Percentiles rank a stretch among this genome's conserved stretches.
These are phyloP conservation scores for Leishmania gerbilli DNA, from an alignment of 208 protist species.

Conservation along the genomic window DNA sequence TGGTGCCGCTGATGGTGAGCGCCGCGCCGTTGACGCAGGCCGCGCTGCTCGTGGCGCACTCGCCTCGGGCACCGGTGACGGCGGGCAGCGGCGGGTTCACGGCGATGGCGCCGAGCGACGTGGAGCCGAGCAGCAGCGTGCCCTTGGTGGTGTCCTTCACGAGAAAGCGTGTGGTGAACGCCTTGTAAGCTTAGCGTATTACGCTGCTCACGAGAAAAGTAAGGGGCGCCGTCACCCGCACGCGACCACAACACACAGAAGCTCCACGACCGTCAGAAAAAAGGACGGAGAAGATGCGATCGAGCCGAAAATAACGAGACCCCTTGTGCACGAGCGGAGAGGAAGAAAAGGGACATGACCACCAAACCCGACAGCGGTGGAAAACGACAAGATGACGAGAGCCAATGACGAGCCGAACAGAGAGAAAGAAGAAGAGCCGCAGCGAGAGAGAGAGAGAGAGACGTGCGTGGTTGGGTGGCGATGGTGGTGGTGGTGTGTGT, in stretches of 20 bases:
- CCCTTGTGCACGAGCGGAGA: not conserved
- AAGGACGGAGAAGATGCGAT: not conserved
- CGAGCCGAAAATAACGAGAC: not conserved
- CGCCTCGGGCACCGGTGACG: slow-evolving; percentile 28
- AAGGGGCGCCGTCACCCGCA: too few species aligned
- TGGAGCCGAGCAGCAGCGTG: slow-evolving; percentile 32
- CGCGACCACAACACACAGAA: not conserved
- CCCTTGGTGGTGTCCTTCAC: slow-evolving; percentile 26
- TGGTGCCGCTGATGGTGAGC: slow-evolving; percentile 28
- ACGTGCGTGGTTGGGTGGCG: too few species aligned
- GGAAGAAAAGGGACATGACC: not conserved
- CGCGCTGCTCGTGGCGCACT: slow-evolving; percentile 30
- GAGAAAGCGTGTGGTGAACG: slow-evolving; percentile 8
- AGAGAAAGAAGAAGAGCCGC: not conserved
- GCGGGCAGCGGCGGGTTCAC: slow-evolving; percentile 36
- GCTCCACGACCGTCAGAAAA: not conserved
- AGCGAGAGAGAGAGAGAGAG: too few species aligned
- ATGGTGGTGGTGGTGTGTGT: not conserved
- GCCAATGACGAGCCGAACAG: not conserved
- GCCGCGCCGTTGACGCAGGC: slow-evolving; percentile 29
- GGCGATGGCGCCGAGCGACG: slow-evolving; percentile 19
- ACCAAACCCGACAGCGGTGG: not conserved
- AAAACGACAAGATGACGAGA: not conserved
- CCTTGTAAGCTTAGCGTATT: too few species aligned
- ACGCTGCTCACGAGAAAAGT: too few species aligned